Percentiles rank a stretch among this genome's conserved stretches.
Conservation (phyloP, 352 stramenopile genomes). For the Globisporangium mamillatum region DNA sequence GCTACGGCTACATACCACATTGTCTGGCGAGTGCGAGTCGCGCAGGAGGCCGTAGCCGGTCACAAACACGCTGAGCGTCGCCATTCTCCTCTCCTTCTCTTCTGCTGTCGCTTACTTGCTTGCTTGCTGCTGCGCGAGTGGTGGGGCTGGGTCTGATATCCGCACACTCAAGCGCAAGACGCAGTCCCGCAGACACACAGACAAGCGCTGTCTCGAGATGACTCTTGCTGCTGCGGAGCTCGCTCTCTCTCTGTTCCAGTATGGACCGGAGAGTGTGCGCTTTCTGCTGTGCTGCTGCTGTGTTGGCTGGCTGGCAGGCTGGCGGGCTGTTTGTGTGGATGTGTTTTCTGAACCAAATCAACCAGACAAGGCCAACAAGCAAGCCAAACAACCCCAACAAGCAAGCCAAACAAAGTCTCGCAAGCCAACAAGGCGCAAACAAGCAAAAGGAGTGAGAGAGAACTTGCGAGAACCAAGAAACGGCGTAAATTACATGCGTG, state of each 20-base stretch:
- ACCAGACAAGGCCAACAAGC: slow-evolving; percentile 1
- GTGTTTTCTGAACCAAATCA: slow-evolving; percentile 18
- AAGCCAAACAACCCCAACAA: slow-evolving; percentile 2
- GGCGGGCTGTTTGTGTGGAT: slow-evolving; percentile 2
- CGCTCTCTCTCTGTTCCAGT: neutral
- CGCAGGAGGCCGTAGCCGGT: slow-evolving; percentile 72
- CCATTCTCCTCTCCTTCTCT: slow-evolving; percentile 30
- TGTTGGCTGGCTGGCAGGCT: slow-evolving; percentile 2
- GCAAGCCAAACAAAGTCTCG: neutral
- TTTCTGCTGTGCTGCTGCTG: neutral
- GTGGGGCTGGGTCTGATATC: neutral
- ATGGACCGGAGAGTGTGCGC: neutral
- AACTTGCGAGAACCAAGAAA: neutral
- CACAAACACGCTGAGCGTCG: slow-evolving; percentile 68
- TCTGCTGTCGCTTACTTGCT: neutral
- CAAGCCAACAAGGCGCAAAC: neutral
- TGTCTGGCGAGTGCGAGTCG: slow-evolving; percentile 44
- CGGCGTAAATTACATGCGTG: slow-evolving; percentile 7
- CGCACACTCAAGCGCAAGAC: neutral
- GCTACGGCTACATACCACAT: slow-evolving; percentile 32
- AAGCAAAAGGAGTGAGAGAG: neutral
- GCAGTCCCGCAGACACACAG: neutral
- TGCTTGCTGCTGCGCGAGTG: slow-evolving; percentile 4
- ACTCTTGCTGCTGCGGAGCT: neutral
- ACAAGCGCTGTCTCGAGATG: neutral